Conservation (phyloP, 2,329 filamentous ascomycete genomes). For the Diaporthe humulicola region DNA sequence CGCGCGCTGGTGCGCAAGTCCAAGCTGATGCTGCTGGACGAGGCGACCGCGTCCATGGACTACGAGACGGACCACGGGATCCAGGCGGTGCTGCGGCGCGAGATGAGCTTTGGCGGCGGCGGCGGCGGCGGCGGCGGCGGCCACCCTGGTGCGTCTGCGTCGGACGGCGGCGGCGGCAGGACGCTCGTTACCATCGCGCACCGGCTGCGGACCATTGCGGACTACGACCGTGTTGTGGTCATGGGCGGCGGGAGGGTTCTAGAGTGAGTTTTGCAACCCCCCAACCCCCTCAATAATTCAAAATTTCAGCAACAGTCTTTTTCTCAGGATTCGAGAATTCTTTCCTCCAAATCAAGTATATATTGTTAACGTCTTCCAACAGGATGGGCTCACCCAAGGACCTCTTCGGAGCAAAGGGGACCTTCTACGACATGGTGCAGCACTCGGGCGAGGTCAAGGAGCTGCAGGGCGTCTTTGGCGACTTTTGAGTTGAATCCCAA, state of each 20-base stretch:
- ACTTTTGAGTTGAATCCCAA: not conserved
- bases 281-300: too few relatives aligned
- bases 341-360: not conserved
- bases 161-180: slow-evolving; percentile 56
- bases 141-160: too few relatives aligned
- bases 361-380: slow-evolving; percentile 33
- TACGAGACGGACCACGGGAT: slow-evolving; percentile 69
- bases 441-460: slow-evolving; percentile 67
- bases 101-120: slow-evolving; percentile 57
- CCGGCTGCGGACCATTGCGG: slow-evolving; percentile 69
- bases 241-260: slow-evolving; percentile 66
- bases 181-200: slow-evolving; percentile 72
- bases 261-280: slow-evolving; percentile 50
- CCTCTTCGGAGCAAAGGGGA: slow-evolving; percentile 58
- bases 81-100: slow-evolving; percentile 64
- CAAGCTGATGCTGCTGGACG: slow-evolving; percentile 69
- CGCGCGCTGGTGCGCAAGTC: slow-evolving; percentile 67
- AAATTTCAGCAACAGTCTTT: not conserved
- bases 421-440: slow-evolving; percentile 68
- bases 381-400: slow-evolving; percentile 62
- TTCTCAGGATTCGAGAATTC: not conserved
- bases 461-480: slow-evolving; percentile 48
- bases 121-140: slow-evolving; percentile 57
- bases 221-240: slow-evolving; percentile 71
- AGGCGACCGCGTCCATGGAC: slow-evolving; percentile 72